phyloP scores from a whole-genome alignment of 2,329 filamentous ascomycete genomes.

The Ophiostoma ulmi region DNA sequence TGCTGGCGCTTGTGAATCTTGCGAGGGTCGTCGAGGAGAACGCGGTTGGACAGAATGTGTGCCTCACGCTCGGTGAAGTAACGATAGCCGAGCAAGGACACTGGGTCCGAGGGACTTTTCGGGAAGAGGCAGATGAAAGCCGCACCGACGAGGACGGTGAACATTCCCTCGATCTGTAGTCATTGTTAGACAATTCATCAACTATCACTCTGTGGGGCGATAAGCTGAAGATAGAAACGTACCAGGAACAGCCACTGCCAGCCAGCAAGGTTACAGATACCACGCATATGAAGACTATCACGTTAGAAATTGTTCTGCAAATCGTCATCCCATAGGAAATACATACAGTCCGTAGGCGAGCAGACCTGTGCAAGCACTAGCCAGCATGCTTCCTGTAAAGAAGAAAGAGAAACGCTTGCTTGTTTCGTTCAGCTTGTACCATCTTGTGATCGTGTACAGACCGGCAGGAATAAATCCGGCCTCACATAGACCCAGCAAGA shows the following conservation, averaged over 20 bases:
- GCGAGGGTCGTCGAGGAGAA: slow-evolving; percentile 36
- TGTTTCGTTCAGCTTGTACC: slow-evolving; percentile 45
- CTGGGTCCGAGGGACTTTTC: not conserved
- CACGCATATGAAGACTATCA: not conserved
- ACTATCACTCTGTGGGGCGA: not conserved
- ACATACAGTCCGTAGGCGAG: slow-evolving; percentile 2
- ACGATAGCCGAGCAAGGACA: not conserved
- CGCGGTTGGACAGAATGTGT: slow-evolving; percentile 34
- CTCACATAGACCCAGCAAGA: slow-evolving; percentile 38
- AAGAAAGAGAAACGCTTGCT: slow-evolving; percentile 43
- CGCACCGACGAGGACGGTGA: not conserved
- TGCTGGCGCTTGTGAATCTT: slow-evolving; percentile 30
- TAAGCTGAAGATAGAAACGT: not conserved
- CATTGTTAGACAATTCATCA: not conserved
- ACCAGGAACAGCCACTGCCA: slow-evolving; percentile 7
- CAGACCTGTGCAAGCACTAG: slow-evolving; percentile 35
- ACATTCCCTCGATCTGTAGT: not conserved
- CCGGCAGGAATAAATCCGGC: slow-evolving; percentile 45
- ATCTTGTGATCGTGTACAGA: slow-evolving; percentile 44
- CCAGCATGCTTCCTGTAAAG: slow-evolving; percentile 40
- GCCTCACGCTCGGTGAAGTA: not conserved
- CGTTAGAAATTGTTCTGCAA: not conserved
- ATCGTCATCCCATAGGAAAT: too few species aligned
- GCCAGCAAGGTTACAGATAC: not conserved
- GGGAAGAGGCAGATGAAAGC: not conserved